Evolutionary conservation across 2,329 filamentous ascomycete species (phyloP), one percentile per base, ranked within the genome.

Genomic region (Alternaria novae-zelandiae): DNA sequence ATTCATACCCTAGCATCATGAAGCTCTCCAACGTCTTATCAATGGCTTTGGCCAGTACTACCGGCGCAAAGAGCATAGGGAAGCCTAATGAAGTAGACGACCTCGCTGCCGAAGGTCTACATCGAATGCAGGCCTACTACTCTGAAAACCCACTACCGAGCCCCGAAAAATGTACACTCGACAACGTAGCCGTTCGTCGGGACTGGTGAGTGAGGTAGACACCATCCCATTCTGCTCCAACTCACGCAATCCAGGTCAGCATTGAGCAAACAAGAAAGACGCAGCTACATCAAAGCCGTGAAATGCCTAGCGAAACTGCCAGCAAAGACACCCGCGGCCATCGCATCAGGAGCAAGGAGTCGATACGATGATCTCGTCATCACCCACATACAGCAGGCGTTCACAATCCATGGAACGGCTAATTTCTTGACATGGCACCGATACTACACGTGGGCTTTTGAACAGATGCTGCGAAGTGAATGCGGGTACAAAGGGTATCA

Each of bases 401-500:
- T n/a, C 20, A 53, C 49, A 2, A 53, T 53, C 3, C 49, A 53
- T 5, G 49, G 49, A 6, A 53, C 49, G 32, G 49, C 49, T 7
- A 79, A 77, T 50, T 79, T 79, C n/a, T 65, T 79, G 4, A 57
- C 70, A 11, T 83, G 82, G 81, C 81, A 83, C 63, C 74, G 81
- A 3, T 81, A 82, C 67, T 82, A 79, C 63, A 78, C 75, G 7
- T 79, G 82, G 74, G 69, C 75, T 1, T 83, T 82, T 64, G 82
- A 84, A 56, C 71, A 80, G 54, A 79, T 79, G 2, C 73, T 83
- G 3, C 74, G 73, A 5, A 72, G 79, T 11, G 82, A 83, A 61
- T 83, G 82, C 57, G 80, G 80, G 36, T 84, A 82, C 60, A 76
- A 67, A 9, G 81, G 80, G 54, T 76, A 76, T 45, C 78, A 81